Evolutionary conservation across 2,329 filamentous ascomycete species (phyloP), one percentile per base, ranked within the genome.

Genomic region (Diaporthe vexans): DNA sequence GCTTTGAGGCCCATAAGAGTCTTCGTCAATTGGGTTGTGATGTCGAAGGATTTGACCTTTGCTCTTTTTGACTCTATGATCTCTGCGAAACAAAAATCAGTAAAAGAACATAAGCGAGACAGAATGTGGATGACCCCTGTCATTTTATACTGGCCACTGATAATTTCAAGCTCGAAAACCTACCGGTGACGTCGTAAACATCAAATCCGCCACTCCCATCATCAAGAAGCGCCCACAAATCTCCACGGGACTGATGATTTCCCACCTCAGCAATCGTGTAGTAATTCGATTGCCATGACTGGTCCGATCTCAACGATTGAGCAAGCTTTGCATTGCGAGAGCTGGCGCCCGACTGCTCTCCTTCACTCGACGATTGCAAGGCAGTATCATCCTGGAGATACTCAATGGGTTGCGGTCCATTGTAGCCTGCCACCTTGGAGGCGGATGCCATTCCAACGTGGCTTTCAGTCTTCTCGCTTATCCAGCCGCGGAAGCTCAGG

Each of bases 151-250:
- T 6, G 15, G 13, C 40, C 15, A 43, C 15, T 11, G 2, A 8
- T 8, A 1, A 26, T 29, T 11, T 1, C 11, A 37, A 10, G 33
- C 10, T 13, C 2, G 11, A 17, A 13, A 37, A 54, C 63, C 7
- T 17, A 68, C 63, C 48, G 1, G 48, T 68, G n/a, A 68, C 63
- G 8, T 68, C 63, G 33, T 68, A 68, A 8, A 68, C 24, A 21
- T 68, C 15, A 21, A 54, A 40, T 4, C 48, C 63, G 26, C 4
- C 19, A 1, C 4, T 7, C n/a, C 48, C 63, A 54, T 68, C 33
- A 24, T 68, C 63, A 8, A 21, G 33, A 0, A 68, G n/a, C 21
- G 33, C 63, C 63, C 63, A 54, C 33, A 68, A 3, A 29, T 68
- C 63, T n/a, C 11, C 11, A 15, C 48, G 48, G 17, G 19, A 26